A percentile compares a stretch with the other conserved stretches of the same genome.
These are phyloP conservation scores for Nannizziopsis barbatae DNA, from an alignment of 2,329 filamentous ascomycete genomes.

Conservation along the genomic window DNA sequence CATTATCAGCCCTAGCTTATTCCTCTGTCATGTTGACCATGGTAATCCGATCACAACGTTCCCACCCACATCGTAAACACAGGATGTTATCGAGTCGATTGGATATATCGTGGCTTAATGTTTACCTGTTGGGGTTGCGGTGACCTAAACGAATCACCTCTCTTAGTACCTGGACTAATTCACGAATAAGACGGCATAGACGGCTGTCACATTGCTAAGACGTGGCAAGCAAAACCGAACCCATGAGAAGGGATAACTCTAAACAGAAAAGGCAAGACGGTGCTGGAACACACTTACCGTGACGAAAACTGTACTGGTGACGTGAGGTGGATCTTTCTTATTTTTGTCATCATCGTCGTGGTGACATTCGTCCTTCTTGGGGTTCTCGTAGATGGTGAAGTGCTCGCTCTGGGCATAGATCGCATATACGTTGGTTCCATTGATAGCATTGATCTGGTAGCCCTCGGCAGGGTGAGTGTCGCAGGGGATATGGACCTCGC, in stretches of 20 bases:
- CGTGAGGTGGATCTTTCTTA: neutral
- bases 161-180: neutral
- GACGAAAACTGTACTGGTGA: constrained; percentile 4
- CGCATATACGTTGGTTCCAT: constrained; percentile 37
- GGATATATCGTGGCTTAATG: neutral
- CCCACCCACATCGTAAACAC: neutral
- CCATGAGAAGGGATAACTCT: neutral
- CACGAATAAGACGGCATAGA: neutral
- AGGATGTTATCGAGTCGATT: neutral
- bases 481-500: constrained; percentile 32
- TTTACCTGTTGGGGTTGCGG: neutral
- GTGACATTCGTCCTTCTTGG: neutral
- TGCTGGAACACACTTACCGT: neutral
- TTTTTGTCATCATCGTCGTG: neutral
- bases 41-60: no score
- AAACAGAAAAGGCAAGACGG: neutral
- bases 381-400: constrained; percentile 25
- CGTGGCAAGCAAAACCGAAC: neutral
- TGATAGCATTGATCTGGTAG: constrained; percentile 39
- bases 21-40: neutral
- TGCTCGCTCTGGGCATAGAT: constrained; percentile 36
- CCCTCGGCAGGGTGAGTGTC: constrained; percentile 28
- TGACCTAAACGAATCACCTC: neutral
- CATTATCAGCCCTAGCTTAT: neutral
- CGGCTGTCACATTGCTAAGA: neutral